Conservation (phyloP, 768 basidiomycete species). For the Xerocomellus intermedius region DNA sequence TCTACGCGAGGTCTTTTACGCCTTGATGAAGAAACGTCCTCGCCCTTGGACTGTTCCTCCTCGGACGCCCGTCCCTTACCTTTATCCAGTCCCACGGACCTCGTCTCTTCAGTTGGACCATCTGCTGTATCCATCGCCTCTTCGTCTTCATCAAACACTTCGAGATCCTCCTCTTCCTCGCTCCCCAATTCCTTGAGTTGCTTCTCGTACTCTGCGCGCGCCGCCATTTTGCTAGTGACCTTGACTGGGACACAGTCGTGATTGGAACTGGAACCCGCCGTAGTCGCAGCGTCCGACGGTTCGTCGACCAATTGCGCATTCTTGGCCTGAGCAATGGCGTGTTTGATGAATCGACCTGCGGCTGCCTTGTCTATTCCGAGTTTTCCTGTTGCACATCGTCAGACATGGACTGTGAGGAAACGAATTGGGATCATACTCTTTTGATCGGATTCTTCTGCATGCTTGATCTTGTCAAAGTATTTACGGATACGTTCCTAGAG, state of each 20-base stretch:
- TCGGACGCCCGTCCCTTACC: slow-evolving; percentile 39
- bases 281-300: slow-evolving; percentile 11
- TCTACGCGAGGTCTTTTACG: slow-evolving; percentile 56
- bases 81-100: slow-evolving; percentile 22
- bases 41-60: slow-evolving; percentile 12
- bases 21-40: slow-evolving; percentile 30
- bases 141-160: slow-evolving; percentile 34
- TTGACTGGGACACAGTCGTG: slow-evolving; percentile 45
- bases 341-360: slow-evolving; percentile 79
- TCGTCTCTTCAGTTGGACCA: neutral
- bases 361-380: slow-evolving; percentile 71
- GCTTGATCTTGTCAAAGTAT: slow-evolving; percentile 82
- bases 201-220: slow-evolving; percentile 61
- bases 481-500: slow-evolving; percentile 67
- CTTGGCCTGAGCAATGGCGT: slow-evolving; percentile 69
- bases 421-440: slow-evolving; percentile 30
- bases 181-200: slow-evolving; percentile 44
- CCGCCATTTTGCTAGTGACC: slow-evolving; percentile 72
- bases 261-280: slow-evolving; percentile 12
- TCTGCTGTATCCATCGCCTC: slow-evolving; percentile 9
- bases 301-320: slow-evolving; percentile 34
- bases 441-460: slow-evolving; percentile 65
- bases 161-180: slow-evolving; percentile 43
- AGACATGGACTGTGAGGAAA: neutral
- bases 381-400: slow-evolving; percentile 32